Evolutionary conservation across 2,329 filamentous ascomycete species (phyloP), one percentile per base, ranked within the genome.

Genomic region (Pestalotiopsis sp.): DNA sequence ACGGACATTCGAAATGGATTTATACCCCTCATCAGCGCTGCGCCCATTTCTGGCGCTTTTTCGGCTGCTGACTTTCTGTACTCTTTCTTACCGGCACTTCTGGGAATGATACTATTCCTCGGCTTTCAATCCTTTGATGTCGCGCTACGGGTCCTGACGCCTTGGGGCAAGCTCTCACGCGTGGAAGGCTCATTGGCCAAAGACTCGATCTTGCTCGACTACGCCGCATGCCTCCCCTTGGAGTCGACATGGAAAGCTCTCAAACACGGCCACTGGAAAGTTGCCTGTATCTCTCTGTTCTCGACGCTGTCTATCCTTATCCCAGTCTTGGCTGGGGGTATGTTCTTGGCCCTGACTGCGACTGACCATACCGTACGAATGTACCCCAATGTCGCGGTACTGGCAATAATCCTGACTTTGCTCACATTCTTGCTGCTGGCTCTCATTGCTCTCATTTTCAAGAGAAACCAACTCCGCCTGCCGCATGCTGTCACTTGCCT

Each of bases 51-150:
- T 0, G 83, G 83, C 31, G 93, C 92, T 20, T 98, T 97, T 80
- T 97, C 93, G 1, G 85, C 93, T 0, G 93, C 94, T 64, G 94
- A 97, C 80, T 98, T 98, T 81, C 82, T 97, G 64, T 98, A 94
- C 83, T 90, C 88, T 70, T 94, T 95, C 79, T 68, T 95, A 25
- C 92, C 93, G 0, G 88, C 91, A 2, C 73, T 92, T 0, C 77
- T 94, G 36, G 93, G 90, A 4, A 88, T 90, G 75, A 72, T 92
- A 17, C 81, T 93, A 63, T 92, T 91, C 77, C 85, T 94, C 60
- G 78, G 87, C 64, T 90, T 93, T 77, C 87, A 92, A 70, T 86
- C 87, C 39, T 80, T 94, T 68, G 92, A 94, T 75, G 84, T 89
- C 75, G 84, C 87, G 2, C 77, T 93, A 69, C 89, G 92, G 66